phyloP scores from a whole-genome alignment of 1,284 basidiomycete genomes.

The Filobasidium uniguttulatum region DNA sequence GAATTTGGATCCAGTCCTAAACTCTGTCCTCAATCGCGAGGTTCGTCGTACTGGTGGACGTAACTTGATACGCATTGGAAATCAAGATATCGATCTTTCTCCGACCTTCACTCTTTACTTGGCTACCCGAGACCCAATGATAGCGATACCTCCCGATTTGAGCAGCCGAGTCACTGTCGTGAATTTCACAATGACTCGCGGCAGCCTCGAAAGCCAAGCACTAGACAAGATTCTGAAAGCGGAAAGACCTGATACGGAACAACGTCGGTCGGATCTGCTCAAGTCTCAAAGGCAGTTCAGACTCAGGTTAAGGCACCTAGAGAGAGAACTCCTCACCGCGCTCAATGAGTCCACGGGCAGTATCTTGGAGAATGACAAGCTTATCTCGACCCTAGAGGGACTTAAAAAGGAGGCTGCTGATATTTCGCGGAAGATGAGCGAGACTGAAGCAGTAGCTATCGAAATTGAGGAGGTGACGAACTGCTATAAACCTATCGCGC shows the following conservation, averaged over 20 bases:
- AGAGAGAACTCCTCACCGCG: slow-evolving; percentile 84
- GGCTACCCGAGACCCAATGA: slow-evolving; percentile 89
- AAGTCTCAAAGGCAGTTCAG: slow-evolving; percentile 98
- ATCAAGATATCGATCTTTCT: slow-evolving; percentile 97
- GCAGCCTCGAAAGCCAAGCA: slow-evolving; percentile 94
- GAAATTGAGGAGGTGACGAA: slow-evolving; percentile 92
- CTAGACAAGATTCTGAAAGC: slow-evolving; percentile 93
- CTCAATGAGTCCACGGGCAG: slow-evolving; percentile 95
- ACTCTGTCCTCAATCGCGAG: slow-evolving; percentile 94
- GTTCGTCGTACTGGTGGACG: slow-evolving; percentile 90
- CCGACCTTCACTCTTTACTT: slow-evolving; percentile 99
- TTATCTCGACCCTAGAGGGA: slow-evolving; percentile 92
- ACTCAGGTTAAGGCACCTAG: slow-evolving; percentile 78
- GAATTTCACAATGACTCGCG: slow-evolving; percentile 99
- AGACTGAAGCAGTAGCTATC: slow-evolving; percentile 88
- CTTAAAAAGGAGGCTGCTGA: slow-evolving; percentile 95
- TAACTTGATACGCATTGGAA: slow-evolving; percentile 94
- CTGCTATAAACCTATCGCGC: slow-evolving; percentile 87
- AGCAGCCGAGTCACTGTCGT: slow-evolving; percentile 98
- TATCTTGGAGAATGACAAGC: slow-evolving; percentile 97
- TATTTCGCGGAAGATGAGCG: slow-evolving; percentile 91
- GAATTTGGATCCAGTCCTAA: slow-evolving; percentile 92
- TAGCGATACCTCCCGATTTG: slow-evolving; percentile 95
- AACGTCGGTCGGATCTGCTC: slow-evolving; percentile 94
- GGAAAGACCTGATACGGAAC: slow-evolving; percentile 91